Evolutionary conservation across 345 rosid species (phyloP).

Genomic region (Arabidopsis thaliana): DNA sequence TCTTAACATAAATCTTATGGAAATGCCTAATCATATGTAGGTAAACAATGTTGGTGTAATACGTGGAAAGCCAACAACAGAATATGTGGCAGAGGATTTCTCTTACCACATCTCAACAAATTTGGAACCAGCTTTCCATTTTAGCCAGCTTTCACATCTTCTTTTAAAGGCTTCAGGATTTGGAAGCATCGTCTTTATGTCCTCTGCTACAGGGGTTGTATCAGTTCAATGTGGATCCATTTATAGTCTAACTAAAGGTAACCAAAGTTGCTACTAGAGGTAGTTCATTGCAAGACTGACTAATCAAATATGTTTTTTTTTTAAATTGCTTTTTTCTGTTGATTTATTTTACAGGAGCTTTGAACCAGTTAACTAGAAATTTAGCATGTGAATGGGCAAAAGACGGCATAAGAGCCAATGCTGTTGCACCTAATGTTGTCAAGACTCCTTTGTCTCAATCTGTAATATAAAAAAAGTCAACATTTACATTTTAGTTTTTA

Average conservation of each 20-base stretch:
- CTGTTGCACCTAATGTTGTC: slow-evolving; percentile 57
- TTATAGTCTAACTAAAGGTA: slow-evolving; percentile 54
- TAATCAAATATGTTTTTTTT: neutral
- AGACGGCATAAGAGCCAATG: slow-evolving; percentile 63
- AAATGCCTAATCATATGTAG: slow-evolving; percentile 30
- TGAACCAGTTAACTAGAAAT: slow-evolving; percentile 57
- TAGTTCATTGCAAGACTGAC: neutral
- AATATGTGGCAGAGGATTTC: slow-evolving; percentile 53
- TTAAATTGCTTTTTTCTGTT: neutral
- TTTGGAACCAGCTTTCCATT: slow-evolving; percentile 55
- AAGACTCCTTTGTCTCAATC: slow-evolving; percentile 47
- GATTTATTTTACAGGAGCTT: slow-evolving; percentile 50
- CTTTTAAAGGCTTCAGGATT: slow-evolving; percentile 54
- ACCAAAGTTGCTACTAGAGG: neutral
- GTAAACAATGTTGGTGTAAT: slow-evolving; percentile 57
- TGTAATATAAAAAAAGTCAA: neutral
- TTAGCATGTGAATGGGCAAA: slow-evolving; percentile 83
- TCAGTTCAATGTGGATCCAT: slow-evolving; percentile 33
- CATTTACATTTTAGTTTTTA: too few species aligned
- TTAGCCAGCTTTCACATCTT: slow-evolving; percentile 60
- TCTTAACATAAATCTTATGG: neutral
- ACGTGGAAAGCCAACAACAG: slow-evolving; percentile 48
- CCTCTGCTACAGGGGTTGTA: slow-evolving; percentile 49
- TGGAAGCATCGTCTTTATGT: slow-evolving; percentile 58
- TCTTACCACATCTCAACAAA: slow-evolving; percentile 50